Evolutionary conservation across 2,329 filamentous ascomycete species (phyloP).

Genomic region (Arthrobotrys sinensis): DNA sequence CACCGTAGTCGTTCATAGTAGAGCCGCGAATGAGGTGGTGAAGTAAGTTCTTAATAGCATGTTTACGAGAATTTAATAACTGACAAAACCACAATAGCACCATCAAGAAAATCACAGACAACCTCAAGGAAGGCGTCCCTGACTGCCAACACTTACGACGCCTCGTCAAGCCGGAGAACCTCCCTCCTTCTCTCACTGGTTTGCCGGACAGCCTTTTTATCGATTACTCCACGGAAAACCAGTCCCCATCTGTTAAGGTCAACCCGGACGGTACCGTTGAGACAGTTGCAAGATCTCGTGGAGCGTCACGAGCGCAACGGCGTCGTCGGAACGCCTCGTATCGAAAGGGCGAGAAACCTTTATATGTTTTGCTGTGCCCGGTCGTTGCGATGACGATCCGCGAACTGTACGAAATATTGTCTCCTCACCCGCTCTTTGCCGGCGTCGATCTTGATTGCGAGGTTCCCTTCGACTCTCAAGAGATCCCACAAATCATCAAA

Average conservation of each 20-base stretch:
- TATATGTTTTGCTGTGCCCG: slow-evolving; percentile 72
- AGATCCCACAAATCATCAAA: slow-evolving; percentile 72
- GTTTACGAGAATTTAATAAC: slow-evolving; percentile 39
- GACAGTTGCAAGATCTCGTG: slow-evolving; percentile 66
- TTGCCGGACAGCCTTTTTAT: slow-evolving; percentile 65
- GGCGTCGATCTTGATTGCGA: slow-evolving; percentile 66
- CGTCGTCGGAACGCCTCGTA: slow-evolving; percentile 54
- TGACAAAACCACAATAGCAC: slow-evolving; percentile 24
- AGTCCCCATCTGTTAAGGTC: slow-evolving; percentile 56
- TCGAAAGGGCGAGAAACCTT: slow-evolving; percentile 64
- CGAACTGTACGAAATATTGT: slow-evolving; percentile 71
- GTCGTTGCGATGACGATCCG: slow-evolving; percentile 71
- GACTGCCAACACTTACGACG: slow-evolving; percentile 71
- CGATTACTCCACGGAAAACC: slow-evolving; percentile 61
- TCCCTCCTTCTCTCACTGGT: slow-evolving; percentile 69
- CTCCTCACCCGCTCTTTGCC: slow-evolving; percentile 65
- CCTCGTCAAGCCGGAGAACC: slow-evolving; percentile 73
- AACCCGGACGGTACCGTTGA: slow-evolving; percentile 66
- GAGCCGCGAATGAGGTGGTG: slow-evolving; percentile 80
- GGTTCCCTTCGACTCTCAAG: slow-evolving; percentile 66
- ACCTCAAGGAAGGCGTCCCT: slow-evolving; percentile 65
- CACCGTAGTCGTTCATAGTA: slow-evolving; percentile 80
- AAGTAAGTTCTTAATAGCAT: slow-evolving; percentile 72
- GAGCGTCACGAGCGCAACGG: slow-evolving; percentile 51
- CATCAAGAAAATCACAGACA: slow-evolving; percentile 55